Evolutionary conservation across 176 grass and related monocot genomes (phyloP).

Genomic region (Poa annua): DNA sequence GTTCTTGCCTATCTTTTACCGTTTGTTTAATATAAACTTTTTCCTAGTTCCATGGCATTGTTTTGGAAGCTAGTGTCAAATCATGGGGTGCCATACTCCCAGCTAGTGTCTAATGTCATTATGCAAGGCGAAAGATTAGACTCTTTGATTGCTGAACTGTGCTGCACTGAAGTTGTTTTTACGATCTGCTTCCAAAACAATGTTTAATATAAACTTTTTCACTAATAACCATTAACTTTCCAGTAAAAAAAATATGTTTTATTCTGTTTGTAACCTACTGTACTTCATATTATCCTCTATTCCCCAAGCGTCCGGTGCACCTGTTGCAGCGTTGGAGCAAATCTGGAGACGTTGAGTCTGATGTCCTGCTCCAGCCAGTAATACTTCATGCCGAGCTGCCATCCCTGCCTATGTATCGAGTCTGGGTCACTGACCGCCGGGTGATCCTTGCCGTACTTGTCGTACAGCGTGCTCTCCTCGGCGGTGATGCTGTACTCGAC

Average conservation of each 20-base stretch:
- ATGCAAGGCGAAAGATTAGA: no score
- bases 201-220: no score
- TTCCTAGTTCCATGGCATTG: no score
- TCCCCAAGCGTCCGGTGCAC: conserved; percentile 42
- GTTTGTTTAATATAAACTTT: no score
- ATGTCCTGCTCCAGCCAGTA: conserved; percentile 78
- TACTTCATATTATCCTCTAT: conserved; percentile 18
- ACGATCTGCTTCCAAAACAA: no score
- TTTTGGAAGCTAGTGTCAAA: no score
- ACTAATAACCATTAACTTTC: not conserved
- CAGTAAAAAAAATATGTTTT: not conserved
- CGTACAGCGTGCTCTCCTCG: conserved; percentile 64
- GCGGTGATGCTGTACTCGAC: conserved; percentile 70
- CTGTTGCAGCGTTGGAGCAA: conserved; percentile 53
- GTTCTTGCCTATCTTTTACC: no score
- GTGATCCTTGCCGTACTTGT: conserved; percentile 66
- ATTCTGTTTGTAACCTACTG: not conserved
- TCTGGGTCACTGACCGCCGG: conserved; percentile 57
- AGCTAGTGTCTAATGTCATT: no score
- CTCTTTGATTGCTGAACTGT: no score
- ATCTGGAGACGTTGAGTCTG: conserved; percentile 65
- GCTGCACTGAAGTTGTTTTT: no score
- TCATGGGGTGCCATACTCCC: no score
- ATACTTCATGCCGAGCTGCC: conserved; percentile 59
- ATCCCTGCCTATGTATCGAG: conserved; percentile 60